Percentiles rank a stretch among this genome's conserved stretches.
These are phyloP conservation scores for Musa itinerans DNA, from an alignment of 176 grass and related monocot genomes.

Conservation along the genomic window DNA sequence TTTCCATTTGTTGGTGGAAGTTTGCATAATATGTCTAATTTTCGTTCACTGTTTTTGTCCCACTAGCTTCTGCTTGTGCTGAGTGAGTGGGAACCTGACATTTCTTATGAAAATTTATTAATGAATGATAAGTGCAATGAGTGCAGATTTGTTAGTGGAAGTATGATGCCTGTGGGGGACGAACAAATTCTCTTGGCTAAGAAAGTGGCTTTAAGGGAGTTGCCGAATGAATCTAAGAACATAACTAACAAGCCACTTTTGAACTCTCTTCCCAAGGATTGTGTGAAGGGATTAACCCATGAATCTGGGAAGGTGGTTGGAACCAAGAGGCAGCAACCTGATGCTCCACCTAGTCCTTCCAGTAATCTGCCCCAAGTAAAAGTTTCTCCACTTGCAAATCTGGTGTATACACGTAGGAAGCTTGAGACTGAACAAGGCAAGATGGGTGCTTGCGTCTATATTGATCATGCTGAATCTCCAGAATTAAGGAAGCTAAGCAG, in stretches of 20 bases:
- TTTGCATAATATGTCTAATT: neutral
- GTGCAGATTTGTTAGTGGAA: slow-evolving; percentile 14
- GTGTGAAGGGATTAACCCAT: slow-evolving; percentile 16
- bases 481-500: slow-evolving; percentile 29
- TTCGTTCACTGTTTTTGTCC: neutral
- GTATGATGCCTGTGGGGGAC: slow-evolving; percentile 49
- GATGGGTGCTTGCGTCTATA: slow-evolving; percentile 22
- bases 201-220: slow-evolving; percentile 58
- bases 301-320: slow-evolving; percentile 35
- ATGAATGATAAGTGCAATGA: neutral
- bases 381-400: slow-evolving; percentile 44
- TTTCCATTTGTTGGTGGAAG: neutral
- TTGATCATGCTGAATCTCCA: slow-evolving; percentile 22
- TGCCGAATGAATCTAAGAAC: slow-evolving; percentile 35
- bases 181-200: slow-evolving; percentile 46
- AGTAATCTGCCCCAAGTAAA: slow-evolving; percentile 29
- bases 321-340: slow-evolving; percentile 46
- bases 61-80: neutral
- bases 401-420: slow-evolving; percentile 77
- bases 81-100: neutral
- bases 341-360: slow-evolving; percentile 32
- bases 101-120: neutral
- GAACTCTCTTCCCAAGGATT: slow-evolving; percentile 29
- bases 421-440: slow-evolving; percentile 73
- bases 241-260: slow-evolving; percentile 21